Base-by-base conservation (phyloP, 2,329 filamentous ascomycete genomes). In the Hypomyces rosellus region DNA sequence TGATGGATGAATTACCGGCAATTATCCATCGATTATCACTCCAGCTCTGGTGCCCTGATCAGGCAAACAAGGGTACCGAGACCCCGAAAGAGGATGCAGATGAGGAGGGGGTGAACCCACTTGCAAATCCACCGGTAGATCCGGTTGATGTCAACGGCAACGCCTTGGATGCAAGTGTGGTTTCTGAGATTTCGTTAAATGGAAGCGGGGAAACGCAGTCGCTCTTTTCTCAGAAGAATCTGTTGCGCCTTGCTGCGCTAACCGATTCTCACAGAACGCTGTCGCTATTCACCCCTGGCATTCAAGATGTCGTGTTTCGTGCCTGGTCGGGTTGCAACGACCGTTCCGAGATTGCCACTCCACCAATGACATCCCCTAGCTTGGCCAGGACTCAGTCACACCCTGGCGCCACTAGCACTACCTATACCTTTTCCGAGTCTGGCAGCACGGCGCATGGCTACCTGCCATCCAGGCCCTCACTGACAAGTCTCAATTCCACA, bases 1-100 rank as follows among this genome's bases (percentile, higher is more conserved):
- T 99, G 76, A 97, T 97, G 90, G 92, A 99, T 57, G 93, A 99
- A 66, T 72, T 99, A 20, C 93, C 93, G 1, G 91, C 92, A 45
- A 97, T 97, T 53, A 96, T 99, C 54, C 93, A 99, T 69, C 82
- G 90, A 46, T 73, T 99, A 16, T 97, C 92, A 0, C 74, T 97
- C 51, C 84, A 88, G 57, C 70, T 96, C 45, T 96, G 90, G 85
- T 93, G 89, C 48, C 89, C 91, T 0, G 92, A 97, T 59, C 89
- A 93, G 65, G 65, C 61, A 34, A 68, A 66, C 48, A 69, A 70
- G 57, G 80, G 78, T 51, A 73, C 59, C 1, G 64, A 81, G 36
- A 65, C 72, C 15, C 70, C 75, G 16, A 74, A 72, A 50, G 76
- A 76, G 51, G 69, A 73, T 22, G 60, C 69, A 42, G 69, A 84